Evolutionary conservation across 768 basidiomycete species (phyloP).

Genomic region (Naganishia vaughanmartiniae): DNA sequence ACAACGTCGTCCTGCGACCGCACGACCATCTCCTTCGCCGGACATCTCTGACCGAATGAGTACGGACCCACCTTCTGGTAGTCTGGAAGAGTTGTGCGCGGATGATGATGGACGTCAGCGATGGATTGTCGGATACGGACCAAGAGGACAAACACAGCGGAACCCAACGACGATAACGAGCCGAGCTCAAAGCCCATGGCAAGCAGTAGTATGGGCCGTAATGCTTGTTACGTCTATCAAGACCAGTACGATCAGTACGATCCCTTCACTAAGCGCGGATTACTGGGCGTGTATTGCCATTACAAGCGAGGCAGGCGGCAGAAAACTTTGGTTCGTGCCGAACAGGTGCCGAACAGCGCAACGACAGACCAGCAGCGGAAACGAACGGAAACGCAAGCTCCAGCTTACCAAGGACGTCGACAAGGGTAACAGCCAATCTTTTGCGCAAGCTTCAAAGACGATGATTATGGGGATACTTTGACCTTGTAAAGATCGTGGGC

Average conservation of each 20-base stretch:
- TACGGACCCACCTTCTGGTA: constrained; percentile 28
- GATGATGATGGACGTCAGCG: constrained; percentile 1
- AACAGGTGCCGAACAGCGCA: not conserved
- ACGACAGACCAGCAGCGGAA: not conserved
- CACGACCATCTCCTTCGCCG: constrained; percentile 11
- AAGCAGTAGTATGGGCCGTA: constrained; percentile 12
- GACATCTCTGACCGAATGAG: constrained; percentile 24
- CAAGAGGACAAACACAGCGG: constrained; percentile 19
- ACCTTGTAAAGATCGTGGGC: too few species aligned
- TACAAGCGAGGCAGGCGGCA: not conserved
- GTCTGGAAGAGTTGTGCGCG: not conserved
- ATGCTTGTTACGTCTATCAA: constrained; percentile 10
- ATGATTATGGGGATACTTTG: constrained; percentile 8
- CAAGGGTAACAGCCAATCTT: constrained; percentile 3
- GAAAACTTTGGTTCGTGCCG: constrained; percentile 6
- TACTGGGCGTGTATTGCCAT: too few species aligned
- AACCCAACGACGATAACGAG: not conserved
- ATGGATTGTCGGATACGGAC: constrained; percentile 25
- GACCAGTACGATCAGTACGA: constrained; percentile 17
- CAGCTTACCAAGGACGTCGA: constrained; percentile 8
- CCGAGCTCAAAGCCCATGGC: not conserved
- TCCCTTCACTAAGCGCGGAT: not conserved
- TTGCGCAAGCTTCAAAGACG: not conserved
- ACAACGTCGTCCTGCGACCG: not conserved
- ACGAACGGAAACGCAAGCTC: constrained; percentile 14